Base-by-base conservation (phyloP, 345 rosid genomes). In the Ceriops decandra region DNA sequence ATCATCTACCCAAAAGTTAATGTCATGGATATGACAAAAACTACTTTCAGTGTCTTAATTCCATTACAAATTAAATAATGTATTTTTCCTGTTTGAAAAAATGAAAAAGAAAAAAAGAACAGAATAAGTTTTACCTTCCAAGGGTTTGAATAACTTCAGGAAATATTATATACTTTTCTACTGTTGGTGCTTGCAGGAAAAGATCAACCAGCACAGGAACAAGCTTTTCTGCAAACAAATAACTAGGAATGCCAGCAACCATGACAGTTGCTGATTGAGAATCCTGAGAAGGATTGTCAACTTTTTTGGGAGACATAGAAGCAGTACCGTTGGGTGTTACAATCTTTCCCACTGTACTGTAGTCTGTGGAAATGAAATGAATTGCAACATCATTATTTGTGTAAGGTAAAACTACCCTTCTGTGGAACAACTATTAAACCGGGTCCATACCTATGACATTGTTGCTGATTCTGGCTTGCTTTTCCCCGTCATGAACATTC, bases 111-210 rank as follows among this genome's bases (percentile, higher is more conserved):
- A 6, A 33, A 57, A 64, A 74, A 17, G 56, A 4, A 22, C 36
- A 59, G 11, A 76, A 74, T 62, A 69, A 64, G 35, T 38, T 42
- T 67, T 86, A 93, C 98, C 99, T 88, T 79, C 88, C 89, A 66
- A 95, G 88, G 70, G 79, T 82, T 63, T 87, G 96, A 75, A 95
- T 86, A 80, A 91, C 75, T 86, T 95, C 99, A 0, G 90, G 87
- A 67, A 85, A 83, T 63, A 90, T 69, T 31, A 81, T 91, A 74
- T 85, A 82, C 75, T 87, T 88, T 76, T 91, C 90, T 28, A 79
- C 80, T 7, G 77, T 73, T 36, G 99, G 88, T 68, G 97, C 93
- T 70, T 72, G 81, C 66, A 86, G 80, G 67, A 85, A 76, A 68
- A 95, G 89, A 77, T 90, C 96, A 49, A 90, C 86, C 72, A 93